These are phyloP conservation scores for Berkeleyomyces rouxiae DNA, from an alignment of 2,329 filamentous ascomycete species.

Conservation along the genomic window DNA sequence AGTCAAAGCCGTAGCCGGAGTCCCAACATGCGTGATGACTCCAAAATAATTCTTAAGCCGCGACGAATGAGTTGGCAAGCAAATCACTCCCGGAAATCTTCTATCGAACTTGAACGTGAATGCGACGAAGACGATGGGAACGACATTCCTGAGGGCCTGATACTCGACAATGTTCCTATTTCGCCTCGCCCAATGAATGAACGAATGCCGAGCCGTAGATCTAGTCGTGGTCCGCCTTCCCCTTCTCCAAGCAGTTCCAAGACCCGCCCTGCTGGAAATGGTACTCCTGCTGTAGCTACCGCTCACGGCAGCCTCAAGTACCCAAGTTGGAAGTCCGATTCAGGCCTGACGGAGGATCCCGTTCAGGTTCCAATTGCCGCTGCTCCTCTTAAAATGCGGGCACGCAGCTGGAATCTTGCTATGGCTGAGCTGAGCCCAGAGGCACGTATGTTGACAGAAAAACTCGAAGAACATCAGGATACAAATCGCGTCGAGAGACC, in stretches of 20 bases:
- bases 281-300: constrained; percentile 41
- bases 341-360: constrained; percentile 19
- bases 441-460: constrained; percentile 58
- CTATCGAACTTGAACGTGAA: constrained; percentile 56
- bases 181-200: constrained; percentile 50
- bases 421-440: constrained; percentile 54
- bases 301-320: constrained; percentile 45
- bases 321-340: constrained; percentile 35
- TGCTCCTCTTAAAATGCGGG: constrained; percentile 35
- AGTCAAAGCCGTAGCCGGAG: constrained; percentile 30
- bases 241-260: constrained; percentile 20
- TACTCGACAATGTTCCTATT: constrained; percentile 69
- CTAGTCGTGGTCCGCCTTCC: constrained; percentile 9
- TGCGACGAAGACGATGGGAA: constrained; percentile 60
- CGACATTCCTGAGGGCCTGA: constrained; percentile 60
- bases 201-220: constrained; percentile 19
- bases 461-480: constrained; percentile 62
- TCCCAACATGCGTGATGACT: constrained; percentile 30
- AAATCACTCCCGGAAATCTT: constrained; percentile 45
- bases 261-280: constrained; percentile 43
- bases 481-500: constrained; percentile 22
- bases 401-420: constrained; percentile 60
- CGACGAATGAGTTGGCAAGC: constrained; percentile 58
- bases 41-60: constrained; percentile 24
- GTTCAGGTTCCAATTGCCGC: constrained; percentile 16